These are phyloP conservation scores for Angomonas desouzai DNA, from an alignment of 208 protist genomes.

Conservation along the genomic window DNA sequence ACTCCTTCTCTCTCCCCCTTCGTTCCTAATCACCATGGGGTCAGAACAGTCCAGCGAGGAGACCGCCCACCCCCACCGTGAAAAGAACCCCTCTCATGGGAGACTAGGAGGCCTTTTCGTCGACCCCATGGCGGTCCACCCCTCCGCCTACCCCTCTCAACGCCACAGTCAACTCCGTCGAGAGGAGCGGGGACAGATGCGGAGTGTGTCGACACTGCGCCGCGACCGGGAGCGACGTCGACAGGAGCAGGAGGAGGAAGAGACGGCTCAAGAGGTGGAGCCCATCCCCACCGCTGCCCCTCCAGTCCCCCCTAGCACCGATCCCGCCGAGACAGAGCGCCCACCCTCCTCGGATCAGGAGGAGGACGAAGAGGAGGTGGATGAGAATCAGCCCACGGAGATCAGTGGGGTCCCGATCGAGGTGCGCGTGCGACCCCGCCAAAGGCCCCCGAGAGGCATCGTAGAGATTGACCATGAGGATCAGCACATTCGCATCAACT, in stretches of 20 bases:
- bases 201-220: background rate
- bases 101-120: background rate
- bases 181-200: background rate
- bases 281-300: background rate
- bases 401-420: background rate
- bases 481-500: conserved; percentile 9
- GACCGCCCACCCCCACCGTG: background rate
- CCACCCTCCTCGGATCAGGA: too few species aligned
- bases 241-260: background rate
- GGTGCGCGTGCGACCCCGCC: background rate
- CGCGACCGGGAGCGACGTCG: background rate
- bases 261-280: too few species aligned
- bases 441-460: background rate
- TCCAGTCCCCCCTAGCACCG: background rate
- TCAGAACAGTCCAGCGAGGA: background rate
- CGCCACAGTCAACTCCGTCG: background rate
- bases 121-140: background rate
- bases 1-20: background rate
- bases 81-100: background rate
- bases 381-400: background rate
- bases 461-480: background rate
- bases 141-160: background rate
- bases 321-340: too few species aligned
- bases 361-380: background rate
- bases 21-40: background rate